These are phyloP conservation scores for Rhodamnia rubescens DNA, from an alignment of 345 rosid species.

Conservation along the genomic window DNA sequence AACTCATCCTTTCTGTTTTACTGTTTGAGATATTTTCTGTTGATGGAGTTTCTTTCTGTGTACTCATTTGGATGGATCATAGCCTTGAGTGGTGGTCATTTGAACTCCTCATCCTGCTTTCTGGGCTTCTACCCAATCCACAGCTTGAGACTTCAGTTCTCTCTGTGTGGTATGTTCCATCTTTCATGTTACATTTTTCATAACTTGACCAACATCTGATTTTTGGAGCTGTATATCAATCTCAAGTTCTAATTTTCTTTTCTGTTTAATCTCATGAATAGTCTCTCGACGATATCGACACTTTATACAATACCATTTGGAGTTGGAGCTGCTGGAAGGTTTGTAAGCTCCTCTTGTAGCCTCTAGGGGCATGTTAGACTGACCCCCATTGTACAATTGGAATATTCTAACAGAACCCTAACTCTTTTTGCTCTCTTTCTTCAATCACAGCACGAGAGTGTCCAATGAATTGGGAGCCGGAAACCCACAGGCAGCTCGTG, in stretches of 20 bases:
- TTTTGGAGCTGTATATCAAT: background rate
- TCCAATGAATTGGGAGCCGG: conserved; percentile 88
- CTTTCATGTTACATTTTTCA: background rate
- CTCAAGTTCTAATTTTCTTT: background rate
- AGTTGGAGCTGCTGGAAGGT: conserved; percentile 65
- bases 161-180: conserved; percentile 58
- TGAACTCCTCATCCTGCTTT: conserved; percentile 67
- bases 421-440: background rate
- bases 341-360: background rate
- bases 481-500: conserved; percentile 34
- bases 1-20: background rate
- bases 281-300: conserved; percentile 42
- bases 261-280: conserved; percentile 6
- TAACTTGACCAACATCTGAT: background rate
- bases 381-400: background rate
- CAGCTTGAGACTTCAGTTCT: conserved; percentile 84
- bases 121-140: conserved; percentile 75
- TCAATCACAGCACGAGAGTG: conserved; percentile 49
- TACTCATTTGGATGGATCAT: background rate
- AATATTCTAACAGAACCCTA: background rate
- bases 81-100: conserved; percentile 99
- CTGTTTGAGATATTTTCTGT: background rate
- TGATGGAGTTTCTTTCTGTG: background rate
- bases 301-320: conserved; percentile 51
- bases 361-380: background rate